Percentiles rank a stretch among this genome's conserved stretches.
These are phyloP conservation scores for Fallopia convolvulus DNA, from an alignment of 148 eudicot genomes.

Conservation along the genomic window DNA sequence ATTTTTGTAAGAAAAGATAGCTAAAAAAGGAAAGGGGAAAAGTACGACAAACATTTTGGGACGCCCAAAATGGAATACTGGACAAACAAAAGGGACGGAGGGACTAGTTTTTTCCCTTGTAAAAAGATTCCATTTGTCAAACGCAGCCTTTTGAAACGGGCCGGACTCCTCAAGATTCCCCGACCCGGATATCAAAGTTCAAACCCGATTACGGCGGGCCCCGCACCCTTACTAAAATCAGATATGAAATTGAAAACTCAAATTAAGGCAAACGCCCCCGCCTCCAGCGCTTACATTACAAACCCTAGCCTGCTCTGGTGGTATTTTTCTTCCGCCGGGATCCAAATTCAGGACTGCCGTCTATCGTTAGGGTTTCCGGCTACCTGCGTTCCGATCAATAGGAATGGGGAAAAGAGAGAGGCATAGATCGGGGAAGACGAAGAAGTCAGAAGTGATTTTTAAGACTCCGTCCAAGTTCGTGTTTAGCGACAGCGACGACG, in stretches of 20 bases:
- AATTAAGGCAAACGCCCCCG: neutral
- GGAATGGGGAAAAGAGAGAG: constrained; percentile 24
- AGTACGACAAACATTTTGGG: too few relatives aligned
- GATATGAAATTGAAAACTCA: neutral
- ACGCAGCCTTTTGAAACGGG: neutral
- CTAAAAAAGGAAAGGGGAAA: too few relatives aligned
- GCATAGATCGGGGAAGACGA: constrained; percentile 17
- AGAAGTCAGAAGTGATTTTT: constrained; percentile 13
- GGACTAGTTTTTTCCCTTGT: too few relatives aligned
- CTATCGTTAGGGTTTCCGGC: constrained; percentile 11
- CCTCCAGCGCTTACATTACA: neutral
- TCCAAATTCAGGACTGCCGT: neutral
- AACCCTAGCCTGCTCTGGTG: constrained; percentile 6
- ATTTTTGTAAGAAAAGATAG: too few relatives aligned
- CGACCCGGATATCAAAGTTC: neutral
- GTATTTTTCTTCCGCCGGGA: constrained; percentile 3
- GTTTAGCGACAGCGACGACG: constrained; percentile 42
- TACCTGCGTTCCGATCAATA: neutral
- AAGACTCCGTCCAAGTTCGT: neutral
- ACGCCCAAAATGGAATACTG: too few relatives aligned
- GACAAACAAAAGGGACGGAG: too few relatives aligned
- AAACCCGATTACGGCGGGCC: neutral
- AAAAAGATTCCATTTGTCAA: neutral
- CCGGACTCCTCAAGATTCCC: neutral
- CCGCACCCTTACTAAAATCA: neutral